phyloP scores from a whole-genome alignment of 768 basidiomycete species.

The Lactarius quietus region DNA sequence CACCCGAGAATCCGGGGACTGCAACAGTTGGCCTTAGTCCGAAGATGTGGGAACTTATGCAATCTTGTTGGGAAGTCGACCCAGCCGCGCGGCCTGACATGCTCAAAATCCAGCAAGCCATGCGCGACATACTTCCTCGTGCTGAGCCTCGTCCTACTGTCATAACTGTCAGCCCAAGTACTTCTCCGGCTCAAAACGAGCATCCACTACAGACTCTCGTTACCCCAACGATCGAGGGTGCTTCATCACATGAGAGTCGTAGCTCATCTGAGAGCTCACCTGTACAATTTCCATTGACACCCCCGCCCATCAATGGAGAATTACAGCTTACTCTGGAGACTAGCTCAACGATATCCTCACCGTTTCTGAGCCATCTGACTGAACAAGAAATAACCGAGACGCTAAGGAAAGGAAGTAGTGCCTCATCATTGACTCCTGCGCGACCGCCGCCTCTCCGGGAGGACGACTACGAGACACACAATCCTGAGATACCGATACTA shows the following conservation, averaged over 20 bases:
- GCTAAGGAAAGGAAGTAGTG: background rate
- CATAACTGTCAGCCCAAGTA: background rate
- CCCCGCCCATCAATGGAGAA: background rate
- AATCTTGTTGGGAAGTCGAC: conserved; percentile 11
- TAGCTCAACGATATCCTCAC: background rate
- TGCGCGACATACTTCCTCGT: background rate
- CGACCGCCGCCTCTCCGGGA: conserved; percentile 14
- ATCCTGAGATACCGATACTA: background rate
- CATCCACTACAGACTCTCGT: background rate
- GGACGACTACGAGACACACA: background rate
- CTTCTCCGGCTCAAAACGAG: background rate
- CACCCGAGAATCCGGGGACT: conserved; percentile 4
- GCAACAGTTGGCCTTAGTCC: conserved; percentile 5
- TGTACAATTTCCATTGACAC: background rate
- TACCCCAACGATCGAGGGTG: background rate
- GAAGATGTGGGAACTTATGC: conserved; percentile 21
- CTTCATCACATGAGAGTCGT: background rate
- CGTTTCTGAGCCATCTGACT: background rate
- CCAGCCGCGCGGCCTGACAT: conserved; percentile 12
- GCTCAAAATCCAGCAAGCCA: background rate
- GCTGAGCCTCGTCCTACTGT: background rate
- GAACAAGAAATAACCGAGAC: background rate
- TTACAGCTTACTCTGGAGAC: background rate
- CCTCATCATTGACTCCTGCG: background rate
- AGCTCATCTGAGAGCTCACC: background rate